These are phyloP conservation scores for Fusarium dlaminii DNA, from an alignment of 2,329 filamentous ascomycete species.

Conservation along the genomic window DNA sequence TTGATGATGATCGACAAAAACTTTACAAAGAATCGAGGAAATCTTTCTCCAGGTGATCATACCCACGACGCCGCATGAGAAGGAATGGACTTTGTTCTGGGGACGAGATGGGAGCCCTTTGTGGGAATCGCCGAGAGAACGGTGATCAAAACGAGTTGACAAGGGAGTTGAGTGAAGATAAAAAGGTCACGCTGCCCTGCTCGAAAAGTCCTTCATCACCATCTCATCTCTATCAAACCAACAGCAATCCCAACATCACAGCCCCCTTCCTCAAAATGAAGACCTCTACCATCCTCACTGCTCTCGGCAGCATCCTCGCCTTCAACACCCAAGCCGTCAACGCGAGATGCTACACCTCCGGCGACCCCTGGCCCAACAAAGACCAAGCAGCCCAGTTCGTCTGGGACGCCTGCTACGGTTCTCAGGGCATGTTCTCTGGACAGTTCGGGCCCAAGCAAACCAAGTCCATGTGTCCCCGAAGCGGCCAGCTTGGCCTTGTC, in stretches of 20 bases:
- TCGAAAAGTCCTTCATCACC: not conserved
- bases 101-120: not conserved
- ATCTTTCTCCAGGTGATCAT: not conserved
- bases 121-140: not conserved
- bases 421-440: not conserved
- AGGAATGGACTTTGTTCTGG: not conserved
- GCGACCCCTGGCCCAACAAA: not conserved
- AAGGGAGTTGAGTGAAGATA: not conserved
- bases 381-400: not conserved
- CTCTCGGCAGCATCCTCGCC: not conserved
- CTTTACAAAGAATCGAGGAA: accelerated
- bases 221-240: not conserved
- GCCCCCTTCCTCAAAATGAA: not conserved
- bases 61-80: accelerated
- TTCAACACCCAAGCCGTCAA: not conserved
- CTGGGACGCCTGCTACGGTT: not conserved
- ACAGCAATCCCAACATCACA: accelerated
- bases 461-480: not conserved
- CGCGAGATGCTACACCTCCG: not conserved
- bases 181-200: not conserved
- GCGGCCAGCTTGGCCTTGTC: not conserved
- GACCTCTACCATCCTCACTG: not conserved
- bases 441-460: not conserved
- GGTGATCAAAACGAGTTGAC: accelerated
- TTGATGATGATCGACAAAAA: not conserved